Percentiles rank a stretch among this genome's conserved stretches.
Evolutionary conservation across 192 early-diverging fungal genomes (phyloP).

Genomic region (Coemansia sp.): DNA sequence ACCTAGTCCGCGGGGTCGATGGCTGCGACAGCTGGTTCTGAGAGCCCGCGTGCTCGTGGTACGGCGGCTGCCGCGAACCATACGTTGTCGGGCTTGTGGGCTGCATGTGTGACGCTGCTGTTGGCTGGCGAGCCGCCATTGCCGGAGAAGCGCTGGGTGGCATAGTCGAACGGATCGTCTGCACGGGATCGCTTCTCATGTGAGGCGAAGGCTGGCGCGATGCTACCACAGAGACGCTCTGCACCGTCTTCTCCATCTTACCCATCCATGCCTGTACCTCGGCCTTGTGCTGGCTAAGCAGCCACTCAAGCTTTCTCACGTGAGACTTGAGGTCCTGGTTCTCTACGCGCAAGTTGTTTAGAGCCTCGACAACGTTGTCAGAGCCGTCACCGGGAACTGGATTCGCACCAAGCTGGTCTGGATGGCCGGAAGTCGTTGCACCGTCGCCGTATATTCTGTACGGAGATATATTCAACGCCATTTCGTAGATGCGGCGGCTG

Average conservation of each 20-base stretch:
- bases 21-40: constrained; percentile 12
- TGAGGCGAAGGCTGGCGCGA: constrained; percentile 5
- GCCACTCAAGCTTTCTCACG: constrained; percentile 34
- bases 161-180: not conserved
- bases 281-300: constrained; percentile 34
- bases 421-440: not conserved
- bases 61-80: not conserved
- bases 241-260: constrained; percentile 33
- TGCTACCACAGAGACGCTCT: not conserved
- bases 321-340: constrained; percentile 40
- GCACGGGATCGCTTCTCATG: not conserved
- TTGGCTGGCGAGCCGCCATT: not conserved
- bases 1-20: constrained; percentile 6
- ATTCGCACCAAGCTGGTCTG: not conserved
- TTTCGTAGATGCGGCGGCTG: constrained; percentile 22
- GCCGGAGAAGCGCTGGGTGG: constrained; percentile 1
- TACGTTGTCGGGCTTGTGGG: constrained; percentile 1
- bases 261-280: constrained; percentile 46
- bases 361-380: not conserved
- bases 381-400: not conserved
- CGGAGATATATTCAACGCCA: constrained; percentile 1
- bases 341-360: constrained; percentile 38
- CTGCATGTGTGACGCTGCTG: not conserved
- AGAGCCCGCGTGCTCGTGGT: not conserved
- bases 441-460: constrained; percentile 6